These are phyloP conservation scores for Fusarium paranaense DNA, from an alignment of 2,329 filamentous ascomycete species.

Conservation along the genomic window DNA sequence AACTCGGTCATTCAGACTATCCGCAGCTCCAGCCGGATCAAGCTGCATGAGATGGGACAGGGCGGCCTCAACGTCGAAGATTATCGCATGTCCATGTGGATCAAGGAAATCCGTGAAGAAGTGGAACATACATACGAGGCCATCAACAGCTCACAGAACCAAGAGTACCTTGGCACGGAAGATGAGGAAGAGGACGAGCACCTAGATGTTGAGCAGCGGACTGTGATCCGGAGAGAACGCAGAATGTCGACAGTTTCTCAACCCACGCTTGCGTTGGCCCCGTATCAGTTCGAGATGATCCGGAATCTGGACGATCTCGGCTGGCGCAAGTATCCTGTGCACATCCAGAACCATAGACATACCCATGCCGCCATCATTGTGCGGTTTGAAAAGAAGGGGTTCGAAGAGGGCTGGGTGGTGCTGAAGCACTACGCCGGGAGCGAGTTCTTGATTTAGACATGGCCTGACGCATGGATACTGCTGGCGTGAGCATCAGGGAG, in stretches of 20 bases:
- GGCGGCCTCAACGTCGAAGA: constrained; percentile 74
- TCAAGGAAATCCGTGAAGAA: constrained; percentile 79
- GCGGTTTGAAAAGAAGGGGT: constrained; percentile 73
- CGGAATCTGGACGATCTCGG: constrained; percentile 75
- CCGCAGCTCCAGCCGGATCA: constrained; percentile 79
- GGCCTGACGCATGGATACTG: neutral
- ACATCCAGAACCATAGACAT: constrained; percentile 82
- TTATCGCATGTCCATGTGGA: constrained; percentile 81
- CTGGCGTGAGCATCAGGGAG: neutral
- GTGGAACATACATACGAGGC: constrained; percentile 84
- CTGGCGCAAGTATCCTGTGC: constrained; percentile 75
- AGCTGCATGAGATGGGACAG: constrained; percentile 77
- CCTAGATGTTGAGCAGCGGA: constrained; percentile 54
- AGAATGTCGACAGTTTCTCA: constrained; percentile 59
- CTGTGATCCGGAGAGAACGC: constrained; percentile 55
- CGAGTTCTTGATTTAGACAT: constrained; percentile 67
- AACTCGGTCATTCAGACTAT: constrained; percentile 83
- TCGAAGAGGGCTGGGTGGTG: constrained; percentile 82
- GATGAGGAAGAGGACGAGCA: constrained; percentile 56
- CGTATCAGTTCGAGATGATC: constrained; percentile 88
- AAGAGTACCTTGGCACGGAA: constrained; percentile 76
- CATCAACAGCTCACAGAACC: constrained; percentile 74
- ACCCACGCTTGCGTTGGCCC: constrained; percentile 81
- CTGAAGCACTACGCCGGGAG: constrained; percentile 83
- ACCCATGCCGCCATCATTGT: constrained; percentile 93